phyloP scores from a whole-genome alignment of 441 rosid genomes.

The Populus tomentosa region DNA sequence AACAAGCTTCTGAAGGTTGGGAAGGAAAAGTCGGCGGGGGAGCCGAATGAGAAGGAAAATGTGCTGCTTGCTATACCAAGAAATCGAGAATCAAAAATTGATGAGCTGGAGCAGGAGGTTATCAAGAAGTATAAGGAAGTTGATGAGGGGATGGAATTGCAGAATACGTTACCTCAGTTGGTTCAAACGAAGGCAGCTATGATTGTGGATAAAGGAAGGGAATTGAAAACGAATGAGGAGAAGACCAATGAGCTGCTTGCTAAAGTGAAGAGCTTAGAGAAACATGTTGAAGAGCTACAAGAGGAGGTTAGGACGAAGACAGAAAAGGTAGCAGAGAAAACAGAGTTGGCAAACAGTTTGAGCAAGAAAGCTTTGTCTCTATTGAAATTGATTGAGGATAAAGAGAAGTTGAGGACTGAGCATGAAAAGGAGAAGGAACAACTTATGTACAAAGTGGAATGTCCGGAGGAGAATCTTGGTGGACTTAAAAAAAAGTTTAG shows the following conservation, averaged over 20 bases:
- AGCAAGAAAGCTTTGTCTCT: constrained; percentile 32
- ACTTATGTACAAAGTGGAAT: constrained; percentile 29
- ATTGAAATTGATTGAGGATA: constrained; percentile 20
- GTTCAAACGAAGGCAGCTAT: constrained; percentile 37
- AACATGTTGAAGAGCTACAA: constrained; percentile 34
- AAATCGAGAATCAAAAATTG: constrained; percentile 30
- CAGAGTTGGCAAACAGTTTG: constrained; percentile 31
- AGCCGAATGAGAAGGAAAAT: constrained; percentile 25
- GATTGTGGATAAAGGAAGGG: constrained; percentile 22
- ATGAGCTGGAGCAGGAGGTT: constrained; percentile 33
- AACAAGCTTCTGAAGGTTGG: constrained; percentile 37
- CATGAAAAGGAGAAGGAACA: constrained; percentile 34
- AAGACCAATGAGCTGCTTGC: constrained; percentile 33
- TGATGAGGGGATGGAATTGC: constrained; percentile 46
- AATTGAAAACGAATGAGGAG: constrained; percentile 36
- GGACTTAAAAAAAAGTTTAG: constrained; percentile 37
- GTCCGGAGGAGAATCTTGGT: constrained; percentile 37
- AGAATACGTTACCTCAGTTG: constrained; percentile 34
- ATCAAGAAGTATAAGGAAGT: constrained; percentile 41
- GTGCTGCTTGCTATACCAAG: constrained; percentile 18
- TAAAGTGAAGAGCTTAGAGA: constrained; percentile 39
- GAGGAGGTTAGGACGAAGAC: constrained; percentile 36
- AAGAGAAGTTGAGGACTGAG: constrained; percentile 28
- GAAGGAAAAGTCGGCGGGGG: constrained; percentile 30
- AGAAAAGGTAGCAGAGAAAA: constrained; percentile 28